Evolutionary conservation across 345 rosid genomes (phyloP).

Genomic region (Alliaria petiolata): DNA sequence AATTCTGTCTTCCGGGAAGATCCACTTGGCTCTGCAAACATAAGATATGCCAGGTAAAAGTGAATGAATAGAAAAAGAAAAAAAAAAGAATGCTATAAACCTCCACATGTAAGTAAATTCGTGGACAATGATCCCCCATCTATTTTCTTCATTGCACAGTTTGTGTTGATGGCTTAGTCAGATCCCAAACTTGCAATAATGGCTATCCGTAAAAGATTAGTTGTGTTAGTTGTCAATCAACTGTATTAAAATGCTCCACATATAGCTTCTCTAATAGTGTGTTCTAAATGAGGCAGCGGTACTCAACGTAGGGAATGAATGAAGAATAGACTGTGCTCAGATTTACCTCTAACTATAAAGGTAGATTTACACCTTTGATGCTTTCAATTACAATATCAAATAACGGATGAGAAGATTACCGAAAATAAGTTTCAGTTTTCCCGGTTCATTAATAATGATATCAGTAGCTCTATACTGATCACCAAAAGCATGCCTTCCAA

Average conservation of each 20-base stretch:
- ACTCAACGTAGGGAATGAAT: neutral
- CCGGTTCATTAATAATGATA: conserved; percentile 61
- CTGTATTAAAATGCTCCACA: neutral
- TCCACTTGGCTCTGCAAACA: conserved; percentile 65
- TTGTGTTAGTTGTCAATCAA: neutral
- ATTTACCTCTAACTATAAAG: neutral
- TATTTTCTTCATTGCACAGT: neutral
- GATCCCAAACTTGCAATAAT: neutral
- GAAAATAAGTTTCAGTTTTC: conserved; percentile 69
- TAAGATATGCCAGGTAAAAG: neutral
- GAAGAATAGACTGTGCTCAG: neutral
- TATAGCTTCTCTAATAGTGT: neutral
- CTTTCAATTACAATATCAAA: neutral
- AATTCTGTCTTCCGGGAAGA: conserved; percentile 52
- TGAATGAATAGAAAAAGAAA: neutral
- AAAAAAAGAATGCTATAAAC: neutral
- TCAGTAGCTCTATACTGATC: conserved; percentile 95
- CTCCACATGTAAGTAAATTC: neutral
- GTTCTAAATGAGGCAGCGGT: neutral
- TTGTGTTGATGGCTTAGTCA: neutral
- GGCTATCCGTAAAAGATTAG: neutral
- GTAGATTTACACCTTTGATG: neutral
- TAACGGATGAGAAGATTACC: conserved; percentile 37
- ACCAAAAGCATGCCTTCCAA: conserved; percentile 97
- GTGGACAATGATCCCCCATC: neutral